A percentile compares a stretch with the other conserved stretches of the same genome.
These are phyloP conservation scores for Dothiorella sarmentorum DNA, from an alignment of 2,329 filamentous ascomycete species.

Conservation along the genomic window DNA sequence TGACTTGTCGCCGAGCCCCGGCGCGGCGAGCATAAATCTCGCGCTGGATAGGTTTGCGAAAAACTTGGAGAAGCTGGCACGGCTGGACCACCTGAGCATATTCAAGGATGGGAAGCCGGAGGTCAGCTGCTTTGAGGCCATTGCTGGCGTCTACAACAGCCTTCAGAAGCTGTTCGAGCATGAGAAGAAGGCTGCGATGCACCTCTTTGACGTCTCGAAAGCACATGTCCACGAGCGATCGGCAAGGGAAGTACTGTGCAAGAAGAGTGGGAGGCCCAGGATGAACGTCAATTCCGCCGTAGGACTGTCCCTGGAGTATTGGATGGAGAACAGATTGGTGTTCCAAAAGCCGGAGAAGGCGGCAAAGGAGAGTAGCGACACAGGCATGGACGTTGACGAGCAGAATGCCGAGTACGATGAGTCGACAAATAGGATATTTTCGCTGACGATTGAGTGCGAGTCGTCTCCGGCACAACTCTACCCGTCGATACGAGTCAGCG, in stretches of 20 bases:
- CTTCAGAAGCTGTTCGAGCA: conserved; percentile 67
- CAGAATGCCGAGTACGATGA: conserved; percentile 44
- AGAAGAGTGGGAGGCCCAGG: conserved; percentile 64
- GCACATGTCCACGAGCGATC: conserved; percentile 46
- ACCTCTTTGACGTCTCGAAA: conserved; percentile 34
- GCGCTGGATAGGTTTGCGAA: conserved; percentile 66
- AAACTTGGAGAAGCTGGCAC: conserved; percentile 68
- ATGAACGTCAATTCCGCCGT: conserved; percentile 67
- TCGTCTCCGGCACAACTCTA: conserved; percentile 45
- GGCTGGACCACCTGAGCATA: conserved; percentile 65
- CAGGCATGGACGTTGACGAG: conserved; percentile 34
- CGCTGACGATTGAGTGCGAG: conserved; percentile 64
- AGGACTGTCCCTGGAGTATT: conserved; percentile 73
- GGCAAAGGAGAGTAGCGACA: conserved; percentile 30
- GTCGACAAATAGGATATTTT: conserved; percentile 51
- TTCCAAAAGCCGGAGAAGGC: conserved; percentile 24
- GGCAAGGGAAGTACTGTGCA: conserved; percentile 61
- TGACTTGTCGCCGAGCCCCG: conserved; percentile 59
- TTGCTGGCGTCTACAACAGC: conserved; percentile 69
- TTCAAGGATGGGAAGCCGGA: conserved; percentile 41
- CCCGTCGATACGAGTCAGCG: conserved; percentile 65
- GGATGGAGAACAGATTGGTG: conserved; percentile 59
- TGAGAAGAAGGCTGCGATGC: conserved; percentile 54
- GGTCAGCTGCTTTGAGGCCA: conserved; percentile 73
- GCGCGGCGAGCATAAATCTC: conserved; percentile 65